Conservation (phyloP, 2,329 filamentous ascomycete species). For the Neodidymelliopsis sp. region DNA sequence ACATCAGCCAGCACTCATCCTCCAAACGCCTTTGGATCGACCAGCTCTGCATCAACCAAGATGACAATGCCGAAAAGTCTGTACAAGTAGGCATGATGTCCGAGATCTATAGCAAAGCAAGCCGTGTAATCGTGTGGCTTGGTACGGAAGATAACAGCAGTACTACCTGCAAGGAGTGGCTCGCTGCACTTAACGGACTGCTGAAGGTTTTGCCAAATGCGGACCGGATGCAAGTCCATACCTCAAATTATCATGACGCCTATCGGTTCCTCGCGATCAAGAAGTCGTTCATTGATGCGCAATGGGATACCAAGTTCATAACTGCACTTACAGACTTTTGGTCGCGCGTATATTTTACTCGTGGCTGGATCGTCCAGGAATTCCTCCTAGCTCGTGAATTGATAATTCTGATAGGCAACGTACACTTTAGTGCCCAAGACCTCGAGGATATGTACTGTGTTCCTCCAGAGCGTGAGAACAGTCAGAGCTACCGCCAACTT, state of each 20-base stretch:
- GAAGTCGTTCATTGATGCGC: conserved; percentile 1
- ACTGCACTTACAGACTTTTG: conserved; percentile 16
- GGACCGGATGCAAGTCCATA: not conserved
- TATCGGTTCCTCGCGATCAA: conserved; percentile 1
- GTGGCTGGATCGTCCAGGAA: conserved; percentile 27
- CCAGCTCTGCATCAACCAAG: conserved; percentile 45
- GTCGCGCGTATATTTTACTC: conserved; percentile 16
- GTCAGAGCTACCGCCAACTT: conserved; percentile 15
- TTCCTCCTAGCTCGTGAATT: conserved; percentile 14
- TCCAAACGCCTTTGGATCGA: conserved; percentile 38
- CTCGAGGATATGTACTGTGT: conserved; percentile 18
- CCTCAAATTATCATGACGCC: conserved; percentile 4
- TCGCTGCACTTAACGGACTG: conserved; percentile 8
- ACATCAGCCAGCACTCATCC: conserved; percentile 14
- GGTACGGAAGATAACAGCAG: conserved; percentile 20
- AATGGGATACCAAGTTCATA: not conserved
- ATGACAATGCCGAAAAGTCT: conserved; percentile 36
- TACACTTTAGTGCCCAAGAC: conserved; percentile 17
- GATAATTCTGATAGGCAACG: conserved; percentile 13
- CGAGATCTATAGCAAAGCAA: conserved; percentile 38
- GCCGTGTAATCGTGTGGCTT: conserved; percentile 26
- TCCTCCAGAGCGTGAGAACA: conserved; percentile 3
- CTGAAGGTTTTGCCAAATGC: conserved; percentile 5
- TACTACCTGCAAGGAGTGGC: conserved; percentile 15
- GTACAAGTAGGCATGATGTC: conserved; percentile 48